phyloP scores from a whole-genome alignment of 2,329 filamentous ascomycete species.

The Massarina eburnea region DNA sequence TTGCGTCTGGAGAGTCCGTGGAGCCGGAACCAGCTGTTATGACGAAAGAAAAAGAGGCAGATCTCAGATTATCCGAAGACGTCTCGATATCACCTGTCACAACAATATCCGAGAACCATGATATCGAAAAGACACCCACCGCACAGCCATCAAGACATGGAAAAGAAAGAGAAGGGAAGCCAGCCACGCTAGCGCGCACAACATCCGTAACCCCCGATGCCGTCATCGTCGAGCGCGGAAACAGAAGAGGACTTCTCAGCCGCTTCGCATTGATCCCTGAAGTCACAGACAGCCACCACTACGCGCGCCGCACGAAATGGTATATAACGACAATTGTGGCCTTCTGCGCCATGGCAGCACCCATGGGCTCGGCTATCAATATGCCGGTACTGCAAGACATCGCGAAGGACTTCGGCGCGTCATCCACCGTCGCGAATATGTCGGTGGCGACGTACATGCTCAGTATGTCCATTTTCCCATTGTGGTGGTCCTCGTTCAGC shows the following conservation, averaged over 20 bases:
- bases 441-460: constrained; percentile 46
- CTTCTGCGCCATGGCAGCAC: constrained; percentile 73
- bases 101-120: constrained; percentile 17
- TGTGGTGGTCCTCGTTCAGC: constrained; percentile 41
- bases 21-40: constrained; percentile 4
- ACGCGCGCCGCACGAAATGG: constrained; percentile 78
- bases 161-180: too few species aligned
- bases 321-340: constrained; percentile 76
- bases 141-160: too few species aligned
- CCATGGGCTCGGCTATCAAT: constrained; percentile 82
- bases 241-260: constrained; percentile 72
- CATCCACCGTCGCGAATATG: constrained; percentile 41
- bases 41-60: constrained; percentile 11
- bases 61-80: constrained; percentile 6
- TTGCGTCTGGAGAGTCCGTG: neutral
- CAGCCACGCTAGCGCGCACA: constrained; percentile 25
- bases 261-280: constrained; percentile 74
- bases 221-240: constrained; percentile 51
- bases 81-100: constrained; percentile 26
- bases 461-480: constrained; percentile 44
- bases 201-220: constrained; percentile 43
- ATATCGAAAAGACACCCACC: constrained; percentile 19
- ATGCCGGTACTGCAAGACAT: constrained; percentile 56
- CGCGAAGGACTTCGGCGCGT: constrained; percentile 31
- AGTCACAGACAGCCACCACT: constrained; percentile 73